Base-by-base conservation (phyloP, 2,329 filamentous ascomycete genomes). In the Cercospora sesami region DNA sequence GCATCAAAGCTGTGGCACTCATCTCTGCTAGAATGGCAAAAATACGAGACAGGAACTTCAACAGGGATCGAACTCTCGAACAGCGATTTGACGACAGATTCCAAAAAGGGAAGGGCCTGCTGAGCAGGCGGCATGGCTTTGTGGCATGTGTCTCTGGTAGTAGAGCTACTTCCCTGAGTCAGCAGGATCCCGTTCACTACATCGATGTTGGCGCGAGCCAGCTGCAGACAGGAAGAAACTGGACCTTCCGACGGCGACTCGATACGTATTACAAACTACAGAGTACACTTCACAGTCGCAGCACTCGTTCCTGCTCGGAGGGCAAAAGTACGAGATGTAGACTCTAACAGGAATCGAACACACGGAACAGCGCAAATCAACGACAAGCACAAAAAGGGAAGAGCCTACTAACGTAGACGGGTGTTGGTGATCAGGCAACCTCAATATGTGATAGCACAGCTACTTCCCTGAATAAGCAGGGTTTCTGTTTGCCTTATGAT, bases 71-170 rank as follows among this genome's bases (percentile, higher is more conserved):
- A 64, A 48, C n/a, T 31, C 30, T 42, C 59, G 39, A 63, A 26
- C 16, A 16, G 53, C 3, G 26, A 31, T 30, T 16, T 6, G 12
- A 57, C 6, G 53, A 9, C 26, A 18, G 16, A 18, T 14, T 16
- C 16, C 28, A 60, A 60, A 60, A 60, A 60, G 57, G 28, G 57
- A 60, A 60, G 58, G 28, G 28, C 31, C 16, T 39, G 58, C 31
- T 23, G 12, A n/a, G 53, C 53, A 26, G 26, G 30, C 53, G 53
- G 30, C 36, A 39, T 39, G 53, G 36, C 21, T 58, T 58, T 26
- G 2, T 55, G 21, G 48, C 26, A 58, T 30, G 26, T n/a, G 53
- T 39, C 36, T 39, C 36, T 39, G 36, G 14, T 36, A 33, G 36
- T 39, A n/a, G 5, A 48, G 48, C 48, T 53, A 53, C 48, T 26